Evolutionary conservation across 441 rosid genomes (phyloP), one percentile per base, ranked within the genome.

Genomic region (Bruguiera hainesii): DNA sequence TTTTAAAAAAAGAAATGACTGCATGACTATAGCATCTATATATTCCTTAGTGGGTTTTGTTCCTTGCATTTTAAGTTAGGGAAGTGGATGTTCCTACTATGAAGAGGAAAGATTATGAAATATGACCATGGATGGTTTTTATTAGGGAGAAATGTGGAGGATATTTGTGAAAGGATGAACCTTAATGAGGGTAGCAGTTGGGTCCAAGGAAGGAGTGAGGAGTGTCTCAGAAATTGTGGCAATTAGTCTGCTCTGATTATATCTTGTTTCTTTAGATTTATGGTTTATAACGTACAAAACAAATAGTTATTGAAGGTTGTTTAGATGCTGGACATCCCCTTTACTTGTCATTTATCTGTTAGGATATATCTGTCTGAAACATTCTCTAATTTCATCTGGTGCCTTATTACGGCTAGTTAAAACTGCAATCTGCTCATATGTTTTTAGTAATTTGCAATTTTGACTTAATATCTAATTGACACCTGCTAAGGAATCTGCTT

Each of bases 401-500:
- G 4, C 16, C 48, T 42, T 42, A 11, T 42, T 16, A 42, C 3
- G 48, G 48, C 48, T 42, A 13, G 48, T 42, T 42, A 42, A 42
- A 42, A 42, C 18, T 42, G 0, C 48, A 11, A 13, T 42, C 48
- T 42, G 48, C 48, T 42, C 48, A 11, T 10, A 1, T 42, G 31
- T 7, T 11, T 62, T 35, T 26, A 28, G 55, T 58, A 21, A 39
- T 9, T 39, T 16, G 33, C 35, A 15, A 18, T 2, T 2, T 55
- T 63, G 42, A 42, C 23, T 69, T 29, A 49, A 19, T 46, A 25
- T 49, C 30, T 26, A 11, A 16, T 48, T 73, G 18, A 26, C 81
- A 57, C 63, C 68, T 11, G 19, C 26, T 4, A 19, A 56, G 1
- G 79, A 46, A 9, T 75, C 42, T 31, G 73, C 6, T 75, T 19